phyloP scores from a whole-genome alignment of 331 rosid species.

The Quercus lobata region DNA sequence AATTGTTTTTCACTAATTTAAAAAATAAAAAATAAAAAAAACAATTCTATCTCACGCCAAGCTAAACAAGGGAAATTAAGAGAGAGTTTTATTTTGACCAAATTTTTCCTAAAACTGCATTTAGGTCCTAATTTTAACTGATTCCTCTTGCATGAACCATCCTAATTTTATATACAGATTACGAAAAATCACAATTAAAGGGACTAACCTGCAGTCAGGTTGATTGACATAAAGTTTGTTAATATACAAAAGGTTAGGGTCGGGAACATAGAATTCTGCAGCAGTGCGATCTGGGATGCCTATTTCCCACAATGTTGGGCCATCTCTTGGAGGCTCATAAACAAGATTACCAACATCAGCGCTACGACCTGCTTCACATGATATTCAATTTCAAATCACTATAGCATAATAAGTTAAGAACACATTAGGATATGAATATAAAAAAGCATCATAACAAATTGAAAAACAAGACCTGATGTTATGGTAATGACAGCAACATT shows the following conservation, averaged over 20 bases:
- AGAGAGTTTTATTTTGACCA: too few species aligned
- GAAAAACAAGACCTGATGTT: constrained; percentile 40
- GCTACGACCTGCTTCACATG: constrained; percentile 40
- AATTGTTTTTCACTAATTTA: too few species aligned
- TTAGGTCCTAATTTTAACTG: background rate
- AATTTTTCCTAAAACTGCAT: too few species aligned
- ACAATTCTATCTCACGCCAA: too few species aligned
- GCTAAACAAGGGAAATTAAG: too few species aligned
- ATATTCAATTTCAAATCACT: background rate
- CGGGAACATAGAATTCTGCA: constrained; percentile 67
- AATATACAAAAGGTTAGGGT: constrained; percentile 66
- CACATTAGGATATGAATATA: background rate
- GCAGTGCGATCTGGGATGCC: constrained; percentile 88
- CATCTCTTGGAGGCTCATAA: constrained; percentile 72
- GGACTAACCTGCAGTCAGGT: constrained; percentile 57
- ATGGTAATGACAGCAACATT: constrained; percentile 34
- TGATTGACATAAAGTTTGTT: constrained; percentile 69
- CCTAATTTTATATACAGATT: background rate
- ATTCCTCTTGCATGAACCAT: background rate
- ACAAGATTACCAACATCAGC: constrained; percentile 49
- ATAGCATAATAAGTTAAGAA: too few species aligned
- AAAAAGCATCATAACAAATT: background rate
- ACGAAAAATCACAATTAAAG: background rate
- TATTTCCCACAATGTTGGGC: constrained; percentile 89
- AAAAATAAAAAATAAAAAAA: too few species aligned